A percentile compares a stretch with the other conserved stretches of the same genome.
Conservation (phyloP, 1,284 basidiomycete genomes). For the Exobasidium rhododendri region DNA sequence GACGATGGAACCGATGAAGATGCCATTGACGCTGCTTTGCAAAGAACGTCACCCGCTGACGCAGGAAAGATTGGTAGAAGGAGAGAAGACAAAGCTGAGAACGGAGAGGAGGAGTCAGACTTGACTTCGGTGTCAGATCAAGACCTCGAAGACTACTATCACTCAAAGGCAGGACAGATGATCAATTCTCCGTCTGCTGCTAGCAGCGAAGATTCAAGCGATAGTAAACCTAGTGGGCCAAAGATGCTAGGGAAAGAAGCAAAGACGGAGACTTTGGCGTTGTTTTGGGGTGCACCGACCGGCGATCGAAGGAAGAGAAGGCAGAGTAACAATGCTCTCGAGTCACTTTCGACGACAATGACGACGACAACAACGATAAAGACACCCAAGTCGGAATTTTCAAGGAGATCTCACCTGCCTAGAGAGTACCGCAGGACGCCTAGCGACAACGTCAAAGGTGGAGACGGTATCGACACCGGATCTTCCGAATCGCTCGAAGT, state of each 20-base stretch:
- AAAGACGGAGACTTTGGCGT: constrained; percentile 48
- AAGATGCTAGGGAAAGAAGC: constrained; percentile 53
- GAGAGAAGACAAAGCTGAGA: background rate
- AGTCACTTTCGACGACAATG: constrained; percentile 16
- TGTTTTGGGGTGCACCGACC: constrained; percentile 50
- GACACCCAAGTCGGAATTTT: background rate
- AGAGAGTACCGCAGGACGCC: constrained; percentile 13
- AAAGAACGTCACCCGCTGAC: background rate
- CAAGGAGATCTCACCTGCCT: constrained; percentile 9
- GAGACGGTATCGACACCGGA: background rate
- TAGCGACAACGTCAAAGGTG: background rate
- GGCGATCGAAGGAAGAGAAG: constrained; percentile 39
- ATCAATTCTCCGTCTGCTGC: background rate
- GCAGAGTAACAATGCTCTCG: constrained; percentile 26
- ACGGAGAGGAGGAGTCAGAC: constrained; percentile 10
- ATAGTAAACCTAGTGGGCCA: constrained; percentile 31
- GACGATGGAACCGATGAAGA: constrained; percentile 21
- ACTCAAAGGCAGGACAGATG: background rate
- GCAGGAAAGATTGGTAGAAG: background rate
- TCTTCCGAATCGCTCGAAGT: background rate
- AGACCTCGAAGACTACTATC: constrained; percentile 1
- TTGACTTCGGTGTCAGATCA: background rate
- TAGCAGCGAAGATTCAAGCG: background rate
- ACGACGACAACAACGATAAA: constrained; percentile 5
- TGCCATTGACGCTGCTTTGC: constrained; percentile 15